These are phyloP conservation scores for Lantana camara DNA, from an alignment of 257 asterid species.

Conservation along the genomic window DNA sequence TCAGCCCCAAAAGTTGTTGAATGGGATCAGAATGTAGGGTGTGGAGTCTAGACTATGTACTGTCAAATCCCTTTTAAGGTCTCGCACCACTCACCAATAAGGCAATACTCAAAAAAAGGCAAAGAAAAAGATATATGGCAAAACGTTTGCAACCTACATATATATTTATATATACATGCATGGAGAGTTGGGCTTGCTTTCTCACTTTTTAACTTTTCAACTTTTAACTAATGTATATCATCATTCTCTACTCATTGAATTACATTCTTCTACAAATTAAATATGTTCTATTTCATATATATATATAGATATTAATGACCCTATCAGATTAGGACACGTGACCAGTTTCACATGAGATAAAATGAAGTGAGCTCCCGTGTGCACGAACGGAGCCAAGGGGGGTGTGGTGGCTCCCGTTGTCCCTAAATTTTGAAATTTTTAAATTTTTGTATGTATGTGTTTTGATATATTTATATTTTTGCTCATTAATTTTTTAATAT, in stretches of 20 bases:
- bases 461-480: too few relatives aligned
- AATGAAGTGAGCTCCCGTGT: too few relatives aligned
- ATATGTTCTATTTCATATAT: not conserved
- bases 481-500: too few relatives aligned
- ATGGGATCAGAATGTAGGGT: too few relatives aligned
- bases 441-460: too few relatives aligned
- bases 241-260: slow-evolving; percentile 36
- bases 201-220: slow-evolving; percentile 12
- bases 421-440: too few relatives aligned
- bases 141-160: slow-evolving; percentile 15
- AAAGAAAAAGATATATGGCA: slow-evolving; percentile 16
- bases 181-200: not conserved
- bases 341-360: too few relatives aligned
- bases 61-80: not conserved
- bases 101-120: slow-evolving; percentile 27
- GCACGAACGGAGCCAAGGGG: too few relatives aligned
- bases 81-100: slow-evolving; percentile 26
- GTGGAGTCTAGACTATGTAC: slow-evolving; percentile 18
- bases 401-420: too few relatives aligned
- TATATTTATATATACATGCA: not conserved
- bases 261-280: not conserved
- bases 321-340: too few relatives aligned
- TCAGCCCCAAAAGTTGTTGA: slow-evolving; percentile 25
- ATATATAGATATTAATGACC: too few relatives aligned
- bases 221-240: slow-evolving; percentile 19